Evolutionary conservation across 345 rosid species (phyloP).

Genomic region (Eucalyptus erythrocorys): DNA sequence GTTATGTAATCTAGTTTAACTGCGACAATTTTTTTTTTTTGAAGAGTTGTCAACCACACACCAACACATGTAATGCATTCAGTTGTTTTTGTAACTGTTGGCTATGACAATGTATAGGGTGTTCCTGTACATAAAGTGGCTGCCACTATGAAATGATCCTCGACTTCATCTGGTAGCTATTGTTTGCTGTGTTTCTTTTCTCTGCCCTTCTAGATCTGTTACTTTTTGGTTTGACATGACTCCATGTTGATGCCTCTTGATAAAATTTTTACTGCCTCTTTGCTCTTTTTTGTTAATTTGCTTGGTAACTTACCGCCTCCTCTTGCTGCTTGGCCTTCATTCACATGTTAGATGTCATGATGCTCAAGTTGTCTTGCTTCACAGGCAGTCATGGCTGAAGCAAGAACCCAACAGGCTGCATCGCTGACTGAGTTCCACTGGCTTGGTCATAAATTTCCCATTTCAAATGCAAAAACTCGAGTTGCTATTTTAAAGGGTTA

Average conservation of each 20-base stretch:
- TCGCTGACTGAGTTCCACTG: slow-evolving; percentile 90
- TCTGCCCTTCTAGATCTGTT: neutral
- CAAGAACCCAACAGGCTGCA: slow-evolving; percentile 96
- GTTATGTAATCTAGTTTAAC: neutral
- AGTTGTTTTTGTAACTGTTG: neutral
- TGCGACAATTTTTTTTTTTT: neutral
- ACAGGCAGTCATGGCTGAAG: slow-evolving; percentile 98
- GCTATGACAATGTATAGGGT: neutral
- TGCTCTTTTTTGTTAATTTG: neutral
- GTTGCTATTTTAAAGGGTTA: slow-evolving; percentile 90
- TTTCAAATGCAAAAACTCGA: slow-evolving; percentile 89
- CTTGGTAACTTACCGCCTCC: neutral
- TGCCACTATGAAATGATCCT: neutral
- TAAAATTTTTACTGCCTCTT: neutral
- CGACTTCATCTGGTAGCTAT: neutral
- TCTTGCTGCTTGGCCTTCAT: neutral
- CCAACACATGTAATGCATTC: neutral
- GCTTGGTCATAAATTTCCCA: slow-evolving; percentile 93
- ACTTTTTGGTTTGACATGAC: neutral
- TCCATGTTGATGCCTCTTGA: neutral
- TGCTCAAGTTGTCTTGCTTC: neutral
- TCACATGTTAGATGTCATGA: neutral
- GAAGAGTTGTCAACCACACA: neutral
- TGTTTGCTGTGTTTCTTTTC: neutral
- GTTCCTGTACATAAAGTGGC: neutral